phyloP scores from a whole-genome alignment of 108 stramenopile species.

The Chaetoceros muelleri region DNA sequence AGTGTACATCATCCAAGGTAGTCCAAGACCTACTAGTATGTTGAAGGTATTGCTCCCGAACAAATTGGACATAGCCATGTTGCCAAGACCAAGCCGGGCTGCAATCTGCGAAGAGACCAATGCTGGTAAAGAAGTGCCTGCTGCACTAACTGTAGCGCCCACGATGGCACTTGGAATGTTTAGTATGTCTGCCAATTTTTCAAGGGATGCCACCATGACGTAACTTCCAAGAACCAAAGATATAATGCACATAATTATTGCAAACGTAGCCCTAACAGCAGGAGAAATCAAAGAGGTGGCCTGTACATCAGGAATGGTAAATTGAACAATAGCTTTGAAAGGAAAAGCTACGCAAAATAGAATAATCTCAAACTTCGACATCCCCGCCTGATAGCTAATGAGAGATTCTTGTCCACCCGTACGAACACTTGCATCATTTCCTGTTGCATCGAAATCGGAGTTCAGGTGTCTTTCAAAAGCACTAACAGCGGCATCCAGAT shows the following conservation, averaged over 20 bases:
- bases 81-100: slow-evolving; percentile 76
- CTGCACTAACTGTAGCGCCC: slow-evolving; percentile 71
- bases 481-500: neutral
- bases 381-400: slow-evolving; percentile 37
- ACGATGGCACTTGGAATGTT: slow-evolving; percentile 60
- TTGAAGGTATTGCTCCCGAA: slow-evolving; percentile 87
- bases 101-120: slow-evolving; percentile 63
- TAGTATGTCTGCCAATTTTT: slow-evolving; percentile 44
- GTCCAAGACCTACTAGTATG: slow-evolving; percentile 72
- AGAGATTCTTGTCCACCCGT: slow-evolving; percentile 32
- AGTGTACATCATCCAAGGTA: slow-evolving; percentile 79
- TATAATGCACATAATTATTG: slow-evolving; percentile 35
- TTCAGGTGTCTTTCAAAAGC: neutral
- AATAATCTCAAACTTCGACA: slow-evolving; percentile 17
- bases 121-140: slow-evolving; percentile 61
- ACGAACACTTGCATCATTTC: slow-evolving; percentile 17
- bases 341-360: slow-evolving; percentile 41
- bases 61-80: slow-evolving; percentile 83
- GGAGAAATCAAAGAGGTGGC: slow-evolving; percentile 13
- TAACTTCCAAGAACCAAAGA: slow-evolving; percentile 59
- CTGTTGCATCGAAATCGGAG: slow-evolving; percentile 4
- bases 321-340: slow-evolving; percentile 50
- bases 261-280: slow-evolving; percentile 27
- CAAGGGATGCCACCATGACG: slow-evolving; percentile 63
- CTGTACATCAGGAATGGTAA: slow-evolving; percentile 59